Conservation (phyloP, 2,329 filamentous ascomycete genomes). For the Aspergillus novofumigatus region DNA sequence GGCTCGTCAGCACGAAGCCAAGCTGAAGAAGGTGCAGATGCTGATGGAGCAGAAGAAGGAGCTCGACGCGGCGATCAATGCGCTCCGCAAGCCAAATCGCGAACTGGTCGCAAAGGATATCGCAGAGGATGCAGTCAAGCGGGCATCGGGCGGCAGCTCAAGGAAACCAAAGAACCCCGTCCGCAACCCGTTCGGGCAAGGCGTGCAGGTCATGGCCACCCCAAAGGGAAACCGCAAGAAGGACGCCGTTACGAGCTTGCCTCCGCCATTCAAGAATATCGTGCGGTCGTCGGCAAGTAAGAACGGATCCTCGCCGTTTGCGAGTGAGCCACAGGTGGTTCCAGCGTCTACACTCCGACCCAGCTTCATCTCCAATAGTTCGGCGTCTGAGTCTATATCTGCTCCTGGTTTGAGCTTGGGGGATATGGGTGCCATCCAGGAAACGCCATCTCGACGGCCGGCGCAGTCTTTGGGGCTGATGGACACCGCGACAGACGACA, state of each 20-base stretch:
- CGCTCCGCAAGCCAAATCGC: conserved; percentile 46
- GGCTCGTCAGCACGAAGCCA: conserved; percentile 43
- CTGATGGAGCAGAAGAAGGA: conserved; percentile 46
- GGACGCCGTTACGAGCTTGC: conserved; percentile 24
- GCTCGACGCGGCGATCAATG: conserved; percentile 45
- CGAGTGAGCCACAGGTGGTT: conserved; percentile 26
- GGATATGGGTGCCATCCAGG: conserved; percentile 27
- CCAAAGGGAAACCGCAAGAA: conserved; percentile 38
- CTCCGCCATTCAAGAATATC: conserved; percentile 23
- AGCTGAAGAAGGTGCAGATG: conserved; percentile 43
- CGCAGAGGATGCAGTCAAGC: conserved; percentile 40
- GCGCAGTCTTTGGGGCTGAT: conserved; percentile 2
- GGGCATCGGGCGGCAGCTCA: conserved; percentile 26
- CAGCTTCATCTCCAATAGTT: conserved; percentile 22
- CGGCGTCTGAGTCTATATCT: conserved; percentile 2
- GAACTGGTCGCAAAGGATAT: conserved; percentile 43
- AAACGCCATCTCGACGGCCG: conserved; percentile 38
- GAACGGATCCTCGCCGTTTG: conserved; percentile 23
- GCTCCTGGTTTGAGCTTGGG: conserved; percentile 8
- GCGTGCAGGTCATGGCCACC: conserved; percentile 48
- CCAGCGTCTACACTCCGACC: conserved; percentile 30
- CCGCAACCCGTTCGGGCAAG: conserved; percentile 38
- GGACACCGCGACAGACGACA: background rate
- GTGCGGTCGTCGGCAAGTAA: conserved; percentile 28
- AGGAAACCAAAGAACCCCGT: conserved; percentile 40